Percentiles rank a stretch among this genome's conserved stretches.
Evolutionary conservation across 2,329 filamentous ascomycete genomes (phyloP).

Genomic region (Dendrostoma leiphaemia): DNA sequence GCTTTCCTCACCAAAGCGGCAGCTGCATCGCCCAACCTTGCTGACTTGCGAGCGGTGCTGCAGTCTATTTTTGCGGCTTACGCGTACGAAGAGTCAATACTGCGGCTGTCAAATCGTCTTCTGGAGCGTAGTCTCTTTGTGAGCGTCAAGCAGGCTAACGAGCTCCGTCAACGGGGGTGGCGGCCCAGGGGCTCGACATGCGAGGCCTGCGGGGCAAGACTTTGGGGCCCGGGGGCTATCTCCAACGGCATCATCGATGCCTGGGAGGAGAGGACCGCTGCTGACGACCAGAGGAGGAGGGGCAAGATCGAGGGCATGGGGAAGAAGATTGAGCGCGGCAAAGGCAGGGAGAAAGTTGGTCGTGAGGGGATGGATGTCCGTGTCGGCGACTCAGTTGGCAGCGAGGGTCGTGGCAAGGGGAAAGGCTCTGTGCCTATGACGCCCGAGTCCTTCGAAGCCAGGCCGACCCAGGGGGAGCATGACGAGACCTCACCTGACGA

Average conservation of each 20-base stretch:
- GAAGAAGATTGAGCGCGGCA: slow-evolving; percentile 15
- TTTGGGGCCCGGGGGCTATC: slow-evolving; percentile 82
- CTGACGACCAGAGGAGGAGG: slow-evolving; percentile 44
- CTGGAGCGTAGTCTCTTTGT: slow-evolving; percentile 87
- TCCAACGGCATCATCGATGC: slow-evolving; percentile 74
- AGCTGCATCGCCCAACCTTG: slow-evolving; percentile 76
- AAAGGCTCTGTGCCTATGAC: slow-evolving; percentile 19
- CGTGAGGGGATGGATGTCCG: slow-evolving; percentile 29
- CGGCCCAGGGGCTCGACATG: slow-evolving; percentile 82
- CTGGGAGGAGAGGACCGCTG: slow-evolving; percentile 66
- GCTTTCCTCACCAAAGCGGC: slow-evolving; percentile 85
- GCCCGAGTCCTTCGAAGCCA: slow-evolving; percentile 17
- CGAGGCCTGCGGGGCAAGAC: slow-evolving; percentile 76
- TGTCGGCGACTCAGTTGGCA: slow-evolving; percentile 23
- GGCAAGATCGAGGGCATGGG: slow-evolving; percentile 37
- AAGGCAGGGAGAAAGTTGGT: slow-evolving; percentile 24
- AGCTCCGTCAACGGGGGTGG: slow-evolving; percentile 82
- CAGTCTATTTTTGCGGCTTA: slow-evolving; percentile 92
- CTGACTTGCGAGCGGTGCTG: slow-evolving; percentile 81
- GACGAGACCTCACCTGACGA: slow-evolving; percentile 31
- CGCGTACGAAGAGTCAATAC: slow-evolving; percentile 87
- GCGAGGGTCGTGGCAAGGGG: slow-evolving; percentile 35
- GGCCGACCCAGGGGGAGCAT: slow-evolving; percentile 12
- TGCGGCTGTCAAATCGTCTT: slow-evolving; percentile 80
- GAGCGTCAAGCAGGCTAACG: slow-evolving; percentile 72